Conservation (phyloP, 2,329 filamentous ascomycete genomes). For the Aureobasidium sp. region DNA sequence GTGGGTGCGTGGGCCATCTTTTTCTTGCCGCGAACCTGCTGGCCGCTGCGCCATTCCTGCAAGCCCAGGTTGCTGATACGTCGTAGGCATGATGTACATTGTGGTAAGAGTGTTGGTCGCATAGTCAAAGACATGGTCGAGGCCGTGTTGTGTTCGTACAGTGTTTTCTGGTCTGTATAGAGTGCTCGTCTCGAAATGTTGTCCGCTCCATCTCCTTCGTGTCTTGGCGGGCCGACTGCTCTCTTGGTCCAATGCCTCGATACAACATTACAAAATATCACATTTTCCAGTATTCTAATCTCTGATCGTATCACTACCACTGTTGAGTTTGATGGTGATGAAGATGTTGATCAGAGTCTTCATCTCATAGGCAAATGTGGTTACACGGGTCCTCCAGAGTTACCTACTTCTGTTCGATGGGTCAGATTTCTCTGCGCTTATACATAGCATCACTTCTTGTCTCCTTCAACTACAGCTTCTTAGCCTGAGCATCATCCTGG, state of each 20-base stretch:
- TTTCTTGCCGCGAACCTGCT: slow-evolving; percentile 32
- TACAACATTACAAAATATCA: no score
- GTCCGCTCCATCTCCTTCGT: background rate
- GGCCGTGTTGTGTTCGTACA: background rate
- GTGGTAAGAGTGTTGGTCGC: slow-evolving; percentile 15
- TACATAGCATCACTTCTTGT: background rate
- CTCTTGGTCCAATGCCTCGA: no score
- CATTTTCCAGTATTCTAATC: no score
- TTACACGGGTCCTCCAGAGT: background rate
- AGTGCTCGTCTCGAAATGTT: background rate
- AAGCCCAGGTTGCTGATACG: slow-evolving; percentile 16
- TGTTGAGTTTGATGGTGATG: no score
- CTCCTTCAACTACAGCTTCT: background rate
- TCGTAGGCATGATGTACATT: slow-evolving; percentile 18
- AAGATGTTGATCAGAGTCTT: background rate
- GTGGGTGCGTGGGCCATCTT: slow-evolving; percentile 25
- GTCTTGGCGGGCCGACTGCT: background rate
- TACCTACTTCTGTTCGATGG: background rate
- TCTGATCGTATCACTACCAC: no score
- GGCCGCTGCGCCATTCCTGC: slow-evolving; percentile 17
- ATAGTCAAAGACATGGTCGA: slow-evolving; percentile 16
- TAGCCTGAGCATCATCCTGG: background rate
- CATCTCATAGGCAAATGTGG: background rate
- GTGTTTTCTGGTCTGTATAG: background rate
- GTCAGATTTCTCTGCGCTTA: background rate